These are phyloP conservation scores for Alternaria sp. DNA, from an alignment of 2,329 filamentous ascomycete genomes.

Conservation along the genomic window DNA sequence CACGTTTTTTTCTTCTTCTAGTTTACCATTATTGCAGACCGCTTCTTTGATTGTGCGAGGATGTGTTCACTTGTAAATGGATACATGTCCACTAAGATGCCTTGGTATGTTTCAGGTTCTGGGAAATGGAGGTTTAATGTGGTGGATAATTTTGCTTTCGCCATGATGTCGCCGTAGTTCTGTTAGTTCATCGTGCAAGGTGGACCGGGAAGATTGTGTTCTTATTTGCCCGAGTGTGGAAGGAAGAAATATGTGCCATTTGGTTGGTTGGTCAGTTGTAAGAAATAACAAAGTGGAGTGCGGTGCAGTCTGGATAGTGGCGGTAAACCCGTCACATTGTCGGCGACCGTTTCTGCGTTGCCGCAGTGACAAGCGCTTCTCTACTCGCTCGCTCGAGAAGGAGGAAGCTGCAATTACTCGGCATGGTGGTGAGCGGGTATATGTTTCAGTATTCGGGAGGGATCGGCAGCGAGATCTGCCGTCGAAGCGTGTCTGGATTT, in stretches of 20 bases:
- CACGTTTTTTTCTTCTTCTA: constrained; percentile 1
- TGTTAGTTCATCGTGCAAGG: neutral
- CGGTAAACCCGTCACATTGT: constrained; percentile 11
- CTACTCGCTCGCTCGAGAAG: constrained; percentile 4
- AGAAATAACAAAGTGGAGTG: neutral
- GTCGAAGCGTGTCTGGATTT: constrained; percentile 35
- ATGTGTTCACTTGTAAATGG: neutral
- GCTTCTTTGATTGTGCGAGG: constrained; percentile 3
- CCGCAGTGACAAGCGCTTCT: constrained; percentile 16
- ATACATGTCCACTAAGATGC: neutral
- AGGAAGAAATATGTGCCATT: neutral
- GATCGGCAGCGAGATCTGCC: constrained; percentile 37
- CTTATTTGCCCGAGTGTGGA: neutral
- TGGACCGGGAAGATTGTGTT: neutral
- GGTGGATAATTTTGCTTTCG: neutral
- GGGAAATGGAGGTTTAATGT: neutral
- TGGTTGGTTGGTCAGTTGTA: neutral
- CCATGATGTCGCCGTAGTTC: neutral
- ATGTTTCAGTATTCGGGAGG: constrained; percentile 19
- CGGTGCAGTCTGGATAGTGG: constrained; percentile 6
- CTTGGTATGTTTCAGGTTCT: neutral
- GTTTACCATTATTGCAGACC: neutral
- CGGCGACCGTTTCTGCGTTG: constrained; percentile 7
- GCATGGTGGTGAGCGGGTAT: constrained; percentile 12
- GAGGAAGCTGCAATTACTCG: constrained; percentile 8